phyloP scores from a whole-genome alignment of 208 protist genomes.

The Trypanosoma mega region DNA sequence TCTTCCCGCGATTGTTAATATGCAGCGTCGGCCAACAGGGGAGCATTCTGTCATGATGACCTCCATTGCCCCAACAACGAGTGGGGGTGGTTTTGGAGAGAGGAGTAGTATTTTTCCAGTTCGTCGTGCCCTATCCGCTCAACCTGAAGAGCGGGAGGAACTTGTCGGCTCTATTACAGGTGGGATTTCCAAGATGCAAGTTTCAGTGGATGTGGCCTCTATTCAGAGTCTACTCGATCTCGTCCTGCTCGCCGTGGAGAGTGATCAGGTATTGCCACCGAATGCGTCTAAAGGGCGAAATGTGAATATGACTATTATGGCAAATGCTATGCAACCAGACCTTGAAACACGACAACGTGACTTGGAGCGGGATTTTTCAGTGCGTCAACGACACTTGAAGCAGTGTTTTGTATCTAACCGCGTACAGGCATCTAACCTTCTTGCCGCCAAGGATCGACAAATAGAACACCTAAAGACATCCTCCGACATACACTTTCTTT shows the following conservation, averaged over 20 bases:
- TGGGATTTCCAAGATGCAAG: background rate
- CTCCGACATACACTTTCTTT: constrained; percentile 53
- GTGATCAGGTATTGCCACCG: constrained; percentile 51
- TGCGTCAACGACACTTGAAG: constrained; percentile 56
- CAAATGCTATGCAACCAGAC: constrained; percentile 34
- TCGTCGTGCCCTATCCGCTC: background rate
- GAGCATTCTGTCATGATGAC: constrained; percentile 10
- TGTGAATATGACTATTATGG: constrained; percentile 31
- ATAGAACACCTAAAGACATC: constrained; percentile 58
- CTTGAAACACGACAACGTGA: constrained; percentile 36
- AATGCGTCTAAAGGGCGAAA: constrained; percentile 15
- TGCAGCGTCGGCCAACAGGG: background rate
- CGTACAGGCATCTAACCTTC: constrained; percentile 39
- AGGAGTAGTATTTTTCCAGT: too few species aligned
- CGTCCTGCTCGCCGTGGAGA: constrained; percentile 81
- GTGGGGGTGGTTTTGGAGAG: too few species aligned
- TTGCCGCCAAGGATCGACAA: constrained; percentile 59
- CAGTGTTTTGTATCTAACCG: constrained; percentile 42
- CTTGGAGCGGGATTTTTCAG: constrained; percentile 48
- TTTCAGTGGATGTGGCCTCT: constrained; percentile 45
- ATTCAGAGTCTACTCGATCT: constrained; percentile 85
- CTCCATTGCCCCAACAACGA: background rate
- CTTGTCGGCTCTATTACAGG: background rate
- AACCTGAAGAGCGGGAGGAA: constrained; percentile 15
- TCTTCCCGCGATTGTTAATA: constrained; percentile 3